Evolutionary conservation across 164 flowering plant genomes (phyloP).

Genomic region (Chimonanthus salicifolius): DNA sequence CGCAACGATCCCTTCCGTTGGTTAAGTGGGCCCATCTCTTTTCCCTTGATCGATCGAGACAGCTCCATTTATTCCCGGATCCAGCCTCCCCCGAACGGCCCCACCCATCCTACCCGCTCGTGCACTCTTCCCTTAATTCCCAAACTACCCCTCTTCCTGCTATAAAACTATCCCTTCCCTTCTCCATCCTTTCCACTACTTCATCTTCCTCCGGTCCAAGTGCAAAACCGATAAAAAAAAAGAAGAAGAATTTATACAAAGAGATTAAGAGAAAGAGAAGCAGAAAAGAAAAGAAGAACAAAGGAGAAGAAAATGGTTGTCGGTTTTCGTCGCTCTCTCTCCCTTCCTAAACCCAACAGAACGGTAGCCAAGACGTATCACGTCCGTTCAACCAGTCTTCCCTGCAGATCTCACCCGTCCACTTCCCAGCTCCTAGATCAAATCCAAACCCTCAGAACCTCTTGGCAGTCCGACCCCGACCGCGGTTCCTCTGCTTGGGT

Average conservation of each 20-base stretch:
- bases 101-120: not conserved
- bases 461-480: constrained; percentile 28
- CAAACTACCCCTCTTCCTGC: not conserved
- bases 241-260: too few species aligned
- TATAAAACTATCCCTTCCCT: constrained; percentile 6
- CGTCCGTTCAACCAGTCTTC: constrained; percentile 73
- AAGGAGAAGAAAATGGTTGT: constrained; percentile 28
- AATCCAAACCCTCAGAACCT: constrained; percentile 28
- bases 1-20: too few species aligned
- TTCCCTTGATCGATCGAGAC: not conserved
- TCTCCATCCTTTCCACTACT: not conserved
- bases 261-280: too few species aligned
- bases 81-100: not conserved
- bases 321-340: constrained; percentile 57
- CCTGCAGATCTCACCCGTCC: constrained; percentile 67
- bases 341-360: constrained; percentile 46
- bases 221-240: not conserved
- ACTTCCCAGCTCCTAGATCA: constrained; percentile 54
- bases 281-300: not conserved
- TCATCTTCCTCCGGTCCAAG: not conserved
- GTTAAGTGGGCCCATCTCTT: too few species aligned
- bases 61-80: constrained; percentile 11
- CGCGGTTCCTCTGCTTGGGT: constrained; percentile 36
- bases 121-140: not conserved
- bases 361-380: constrained; percentile 38